Conservation (phyloP, 345 rosid genomes). For the Trapa incisa region DNA sequence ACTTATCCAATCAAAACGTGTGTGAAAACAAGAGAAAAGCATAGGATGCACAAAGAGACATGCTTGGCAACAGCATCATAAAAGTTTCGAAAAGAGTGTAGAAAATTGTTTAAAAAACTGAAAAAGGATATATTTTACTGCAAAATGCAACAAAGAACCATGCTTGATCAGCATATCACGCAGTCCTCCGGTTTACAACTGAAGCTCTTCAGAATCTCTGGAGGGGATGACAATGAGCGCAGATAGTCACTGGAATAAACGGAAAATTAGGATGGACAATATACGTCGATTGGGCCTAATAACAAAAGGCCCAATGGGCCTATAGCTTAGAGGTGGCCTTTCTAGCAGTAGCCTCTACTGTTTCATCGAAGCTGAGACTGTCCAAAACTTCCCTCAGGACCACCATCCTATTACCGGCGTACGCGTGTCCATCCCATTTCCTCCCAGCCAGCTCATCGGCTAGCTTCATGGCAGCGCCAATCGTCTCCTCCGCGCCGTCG, state of each 20-base stretch:
- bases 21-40: background rate
- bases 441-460: constrained; percentile 28
- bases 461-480: constrained; percentile 31
- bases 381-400: constrained; percentile 19
- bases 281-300: background rate
- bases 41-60: background rate
- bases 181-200: background rate
- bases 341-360: background rate
- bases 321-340: constrained; percentile 4
- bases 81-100: background rate
- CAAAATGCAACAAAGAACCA: background rate
- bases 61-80: background rate
- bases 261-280: too few species aligned
- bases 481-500: constrained; percentile 36
- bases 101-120: background rate
- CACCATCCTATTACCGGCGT: constrained; percentile 34
- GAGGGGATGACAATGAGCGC: too few species aligned
- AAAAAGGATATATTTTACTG: background rate
- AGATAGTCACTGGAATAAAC: too few species aligned
- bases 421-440: constrained; percentile 40
- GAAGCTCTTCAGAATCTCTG: background rate
- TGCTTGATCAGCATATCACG: background rate
- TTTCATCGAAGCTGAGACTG: constrained; percentile 15
- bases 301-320: background rate
- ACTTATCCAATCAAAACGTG: background rate